A percentile compares a stretch with the other conserved stretches of the same genome.
Conservation (phyloP, 2,329 filamentous ascomycete genomes). For the Paecilomyces dactylethromorphus region DNA sequence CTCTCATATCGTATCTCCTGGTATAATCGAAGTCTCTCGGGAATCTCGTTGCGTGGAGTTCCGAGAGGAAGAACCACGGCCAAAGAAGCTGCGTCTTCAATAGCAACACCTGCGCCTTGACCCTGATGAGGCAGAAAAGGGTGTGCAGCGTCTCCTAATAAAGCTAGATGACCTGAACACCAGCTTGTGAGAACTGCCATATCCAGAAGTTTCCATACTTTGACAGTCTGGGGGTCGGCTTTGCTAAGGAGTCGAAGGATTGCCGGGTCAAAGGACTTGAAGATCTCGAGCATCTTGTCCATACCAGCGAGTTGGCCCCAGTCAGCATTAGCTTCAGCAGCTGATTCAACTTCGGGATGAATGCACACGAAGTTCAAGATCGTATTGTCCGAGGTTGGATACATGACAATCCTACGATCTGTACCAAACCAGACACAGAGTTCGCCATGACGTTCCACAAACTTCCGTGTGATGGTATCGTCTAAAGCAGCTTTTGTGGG, state of each 20-base stretch:
- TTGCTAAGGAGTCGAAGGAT: constrained; percentile 31
- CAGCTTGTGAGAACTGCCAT: constrained; percentile 55
- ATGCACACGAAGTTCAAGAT: constrained; percentile 48
- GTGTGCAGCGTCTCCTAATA: constrained; percentile 63
- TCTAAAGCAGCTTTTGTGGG: constrained; percentile 36
- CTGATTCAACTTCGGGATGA: constrained; percentile 42
- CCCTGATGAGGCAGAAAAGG: constrained; percentile 60
- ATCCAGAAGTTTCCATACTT: constrained; percentile 56
- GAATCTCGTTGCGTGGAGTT: constrained; percentile 53
- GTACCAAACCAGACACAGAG: constrained; percentile 38
- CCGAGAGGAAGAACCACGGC: constrained; percentile 54
- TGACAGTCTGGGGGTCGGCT: constrained; percentile 41
- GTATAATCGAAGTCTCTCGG: too few relatives aligned
- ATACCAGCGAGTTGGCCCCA: too few relatives aligned
- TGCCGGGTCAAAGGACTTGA: constrained; percentile 34
- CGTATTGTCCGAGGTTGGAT: constrained; percentile 41
- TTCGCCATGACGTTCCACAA: constrained; percentile 31
- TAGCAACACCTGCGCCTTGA: constrained; percentile 57
- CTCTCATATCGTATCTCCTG: constrained; percentile 54
- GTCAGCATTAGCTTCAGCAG: constrained; percentile 22
- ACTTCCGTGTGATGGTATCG: constrained; percentile 33
- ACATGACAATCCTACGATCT: constrained; percentile 42
- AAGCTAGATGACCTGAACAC: constrained; percentile 46
- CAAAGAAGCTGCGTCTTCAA: constrained; percentile 60
- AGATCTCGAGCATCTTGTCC: too few relatives aligned